A percentile compares a stretch with the other conserved stretches of the same genome.
These are phyloP conservation scores for Trichoderma sp. DNA, from an alignment of 2,329 filamentous ascomycete genomes.

Conservation along the genomic window DNA sequence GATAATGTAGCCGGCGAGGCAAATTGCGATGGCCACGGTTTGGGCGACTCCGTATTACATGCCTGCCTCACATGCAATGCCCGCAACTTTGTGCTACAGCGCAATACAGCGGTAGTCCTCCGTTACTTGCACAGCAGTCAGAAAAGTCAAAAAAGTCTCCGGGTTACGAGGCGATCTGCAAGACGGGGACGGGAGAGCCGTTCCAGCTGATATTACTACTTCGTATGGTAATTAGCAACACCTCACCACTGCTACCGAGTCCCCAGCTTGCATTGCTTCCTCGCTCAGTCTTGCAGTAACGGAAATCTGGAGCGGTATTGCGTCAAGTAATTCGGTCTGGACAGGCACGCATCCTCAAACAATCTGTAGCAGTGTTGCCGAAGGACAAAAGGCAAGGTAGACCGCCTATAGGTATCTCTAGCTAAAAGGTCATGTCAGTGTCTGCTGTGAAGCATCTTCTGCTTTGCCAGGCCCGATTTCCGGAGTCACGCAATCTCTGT, in stretches of 20 bases:
- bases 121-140: background rate
- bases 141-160: slow-evolving; percentile 9
- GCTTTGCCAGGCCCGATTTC: slow-evolving; percentile 1
- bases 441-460: background rate
- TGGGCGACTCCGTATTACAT: too few relatives aligned
- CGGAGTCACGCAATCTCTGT: slow-evolving; percentile 24
- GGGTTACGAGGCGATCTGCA: background rate
- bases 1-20: too few relatives aligned
- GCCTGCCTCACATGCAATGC: too few relatives aligned
- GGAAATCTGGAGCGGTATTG: too few relatives aligned
- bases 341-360: too few relatives aligned
- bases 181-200: too few relatives aligned
- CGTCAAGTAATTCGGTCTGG: too few relatives aligned
- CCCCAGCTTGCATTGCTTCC: too few relatives aligned
- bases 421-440: background rate
- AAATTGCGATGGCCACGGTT: too few relatives aligned
- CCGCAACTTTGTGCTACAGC: too few relatives aligned
- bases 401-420: background rate
- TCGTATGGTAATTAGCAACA: background rate
- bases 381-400: background rate
- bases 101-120: background rate
- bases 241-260: background rate
- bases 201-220: background rate
- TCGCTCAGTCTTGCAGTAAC: too few relatives aligned
- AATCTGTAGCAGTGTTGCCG: too few relatives aligned